phyloP scores from a whole-genome alignment of 2,329 filamentous ascomycete species.

The Pyrenophora graminea region DNA sequence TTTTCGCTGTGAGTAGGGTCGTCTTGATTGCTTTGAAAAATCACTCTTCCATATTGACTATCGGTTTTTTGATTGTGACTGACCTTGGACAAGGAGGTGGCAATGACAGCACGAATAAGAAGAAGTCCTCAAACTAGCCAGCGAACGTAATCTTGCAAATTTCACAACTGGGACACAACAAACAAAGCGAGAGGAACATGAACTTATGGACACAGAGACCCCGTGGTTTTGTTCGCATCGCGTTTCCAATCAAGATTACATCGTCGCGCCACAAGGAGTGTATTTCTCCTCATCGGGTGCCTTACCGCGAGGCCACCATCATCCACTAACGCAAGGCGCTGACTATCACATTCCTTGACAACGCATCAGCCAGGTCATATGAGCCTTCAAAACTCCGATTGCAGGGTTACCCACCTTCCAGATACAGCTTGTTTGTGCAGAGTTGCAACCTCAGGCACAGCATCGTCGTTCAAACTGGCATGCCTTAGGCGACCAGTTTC shows the following conservation, averaged over 20 bases:
- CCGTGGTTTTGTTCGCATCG: background rate
- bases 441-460: background rate
- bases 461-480: background rate
- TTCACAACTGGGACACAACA: conserved; percentile 1
- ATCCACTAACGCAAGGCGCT: conserved; percentile 11
- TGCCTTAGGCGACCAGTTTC: background rate
- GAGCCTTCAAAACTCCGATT: background rate
- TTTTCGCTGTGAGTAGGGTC: background rate
- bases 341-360: conserved; percentile 3
- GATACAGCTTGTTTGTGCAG: background rate
- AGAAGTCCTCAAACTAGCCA: background rate
- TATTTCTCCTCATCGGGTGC: conserved; percentile 15
- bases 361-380: conserved; percentile 13
- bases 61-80: no score
- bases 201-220: background rate
- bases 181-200: background rate
- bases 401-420: background rate
- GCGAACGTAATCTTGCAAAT: background rate
- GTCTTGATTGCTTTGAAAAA: background rate
- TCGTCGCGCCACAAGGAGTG: conserved; percentile 3
- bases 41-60: background rate
- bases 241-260: conserved; percentile 3
- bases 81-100: no score
- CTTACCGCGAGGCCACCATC: conserved; percentile 18
- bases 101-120: background rate